Conservation (phyloP, 345 rosid genomes). For the Pseudoturritis turrita region DNA sequence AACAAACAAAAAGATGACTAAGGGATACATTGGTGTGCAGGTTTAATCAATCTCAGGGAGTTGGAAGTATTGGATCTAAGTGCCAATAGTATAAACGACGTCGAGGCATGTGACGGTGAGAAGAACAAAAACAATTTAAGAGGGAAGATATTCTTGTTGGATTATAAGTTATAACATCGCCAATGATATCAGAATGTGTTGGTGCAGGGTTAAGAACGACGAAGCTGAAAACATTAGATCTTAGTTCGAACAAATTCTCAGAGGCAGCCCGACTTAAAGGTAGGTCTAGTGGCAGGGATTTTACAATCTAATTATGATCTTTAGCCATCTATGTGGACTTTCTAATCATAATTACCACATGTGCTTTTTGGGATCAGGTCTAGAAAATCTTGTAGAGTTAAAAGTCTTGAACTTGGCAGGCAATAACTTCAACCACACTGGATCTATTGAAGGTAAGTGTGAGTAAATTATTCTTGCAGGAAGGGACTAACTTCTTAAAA, state of each 20-base stretch:
- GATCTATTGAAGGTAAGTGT: constrained; percentile 8
- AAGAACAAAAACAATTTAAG: too few species aligned
- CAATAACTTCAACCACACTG: constrained; percentile 8
- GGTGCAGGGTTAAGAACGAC: neutral
- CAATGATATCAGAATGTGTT: neutral
- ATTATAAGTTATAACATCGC: neutral
- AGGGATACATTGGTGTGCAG: neutral
- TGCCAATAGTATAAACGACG: constrained; percentile 5
- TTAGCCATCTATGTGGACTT: neutral
- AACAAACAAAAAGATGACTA: neutral
- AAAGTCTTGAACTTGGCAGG: neutral
- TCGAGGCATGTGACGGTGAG: constrained; percentile 5
- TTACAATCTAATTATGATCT: neutral
- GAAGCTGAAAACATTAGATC: constrained; percentile 16
- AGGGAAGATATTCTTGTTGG: neutral
- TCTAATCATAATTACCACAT: neutral
- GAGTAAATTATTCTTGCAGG: neutral
- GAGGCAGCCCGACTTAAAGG: neutral
- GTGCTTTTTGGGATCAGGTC: neutral
- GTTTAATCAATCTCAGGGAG: neutral
- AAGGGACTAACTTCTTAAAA: neutral
- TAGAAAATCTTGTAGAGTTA: constrained; percentile 6
- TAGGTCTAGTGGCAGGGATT: neutral
- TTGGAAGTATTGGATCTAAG: constrained; percentile 7
- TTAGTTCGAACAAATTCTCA: neutral